A percentile compares a stretch with the other conserved stretches of the same genome.
These are phyloP conservation scores for Euclidium syriacum DNA, from an alignment of 345 rosid species.

Conservation along the genomic window DNA sequence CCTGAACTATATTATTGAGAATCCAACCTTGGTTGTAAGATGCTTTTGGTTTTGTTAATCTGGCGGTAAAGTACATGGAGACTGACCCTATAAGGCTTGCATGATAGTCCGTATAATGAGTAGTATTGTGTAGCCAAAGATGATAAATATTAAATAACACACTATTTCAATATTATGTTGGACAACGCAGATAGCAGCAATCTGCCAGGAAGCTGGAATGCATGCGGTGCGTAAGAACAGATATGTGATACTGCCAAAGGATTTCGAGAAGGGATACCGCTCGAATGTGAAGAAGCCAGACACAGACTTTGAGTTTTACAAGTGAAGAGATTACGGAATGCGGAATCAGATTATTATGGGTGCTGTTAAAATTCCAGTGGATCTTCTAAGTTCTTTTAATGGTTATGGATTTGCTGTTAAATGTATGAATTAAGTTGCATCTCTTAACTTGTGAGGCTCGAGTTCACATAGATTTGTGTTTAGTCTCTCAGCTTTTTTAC, in stretches of 20 bases:
- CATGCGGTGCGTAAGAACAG: slow-evolving; percentile 98
- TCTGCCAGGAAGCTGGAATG: slow-evolving; percentile 99
- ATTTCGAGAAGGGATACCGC: slow-evolving; percentile 96
- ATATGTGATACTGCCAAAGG: slow-evolving; percentile 92
- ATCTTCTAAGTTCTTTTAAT: slow-evolving; percentile 8
- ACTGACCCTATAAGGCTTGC: not conserved
- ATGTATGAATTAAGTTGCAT: slow-evolving; percentile 26
- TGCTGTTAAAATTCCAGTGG: slow-evolving; percentile 14
- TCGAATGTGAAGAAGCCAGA: slow-evolving; percentile 99
- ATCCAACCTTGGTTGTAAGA: not conserved
- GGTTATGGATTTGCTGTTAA: slow-evolving; percentile 22
- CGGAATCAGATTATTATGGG: slow-evolving; percentile 9
- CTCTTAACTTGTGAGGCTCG: slow-evolving; percentile 4
- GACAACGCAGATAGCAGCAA: slow-evolving; percentile 73
- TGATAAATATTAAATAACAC: not conserved
- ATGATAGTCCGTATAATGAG: slow-evolving; percentile 1
- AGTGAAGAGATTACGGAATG: slow-evolving; percentile 35
- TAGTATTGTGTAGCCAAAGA: not conserved
- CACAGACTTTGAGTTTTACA: slow-evolving; percentile 95
- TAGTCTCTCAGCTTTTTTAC: not conserved
- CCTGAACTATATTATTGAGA: not conserved
- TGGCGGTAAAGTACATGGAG: not conserved
- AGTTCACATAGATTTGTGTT: not conserved
- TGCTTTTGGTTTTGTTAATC: not conserved
- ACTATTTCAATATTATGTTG: not conserved